Evolutionary conservation across 148 eudicot species (phyloP).

Genomic region (Chenopodium suecicum): DNA sequence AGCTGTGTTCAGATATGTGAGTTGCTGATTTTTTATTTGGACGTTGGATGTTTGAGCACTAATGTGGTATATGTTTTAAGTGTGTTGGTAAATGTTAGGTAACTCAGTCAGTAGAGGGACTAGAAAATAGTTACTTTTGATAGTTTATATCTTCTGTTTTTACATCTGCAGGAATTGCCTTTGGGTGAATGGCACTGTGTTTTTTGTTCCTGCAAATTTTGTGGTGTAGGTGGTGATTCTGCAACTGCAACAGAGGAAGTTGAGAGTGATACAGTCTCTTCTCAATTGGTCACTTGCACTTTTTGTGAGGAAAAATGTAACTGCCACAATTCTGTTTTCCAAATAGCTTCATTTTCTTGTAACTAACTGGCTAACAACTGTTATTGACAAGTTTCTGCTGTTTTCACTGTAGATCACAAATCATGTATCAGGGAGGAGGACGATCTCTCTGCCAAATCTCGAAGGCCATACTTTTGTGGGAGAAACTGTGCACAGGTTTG

Average conservation of each 20-base stretch:
- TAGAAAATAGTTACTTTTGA: not conserved
- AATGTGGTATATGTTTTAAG: not conserved
- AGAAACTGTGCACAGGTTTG: conserved; percentile 68
- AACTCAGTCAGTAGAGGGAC: not conserved
- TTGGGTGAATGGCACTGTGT: conserved; percentile 89
- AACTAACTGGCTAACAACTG: conserved; percentile 1
- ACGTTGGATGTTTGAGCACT: not conserved
- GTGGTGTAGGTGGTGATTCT: conserved; percentile 63
- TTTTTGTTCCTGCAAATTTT: conserved; percentile 86
- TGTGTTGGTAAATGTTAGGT: not conserved
- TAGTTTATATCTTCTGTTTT: not conserved
- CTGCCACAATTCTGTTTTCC: not conserved
- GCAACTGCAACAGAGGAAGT: conserved; percentile 31
- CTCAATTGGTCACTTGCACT: conserved; percentile 53
- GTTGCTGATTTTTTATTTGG: not conserved
- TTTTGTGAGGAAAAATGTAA: conserved; percentile 90
- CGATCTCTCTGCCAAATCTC: conserved; percentile 23
- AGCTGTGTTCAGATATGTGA: not conserved
- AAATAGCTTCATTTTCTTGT: conserved; percentile 11
- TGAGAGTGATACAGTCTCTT: conserved; percentile 27
- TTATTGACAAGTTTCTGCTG: conserved; percentile 12
- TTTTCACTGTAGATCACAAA: conserved; percentile 55
- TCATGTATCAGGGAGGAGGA: conserved; percentile 45
- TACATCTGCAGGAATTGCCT: conserved; percentile 66
- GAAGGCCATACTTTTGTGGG: conserved; percentile 56